Evolutionary conservation across 176 grass and related monocot genomes (phyloP).

Genomic region (Chloris gayana): DNA sequence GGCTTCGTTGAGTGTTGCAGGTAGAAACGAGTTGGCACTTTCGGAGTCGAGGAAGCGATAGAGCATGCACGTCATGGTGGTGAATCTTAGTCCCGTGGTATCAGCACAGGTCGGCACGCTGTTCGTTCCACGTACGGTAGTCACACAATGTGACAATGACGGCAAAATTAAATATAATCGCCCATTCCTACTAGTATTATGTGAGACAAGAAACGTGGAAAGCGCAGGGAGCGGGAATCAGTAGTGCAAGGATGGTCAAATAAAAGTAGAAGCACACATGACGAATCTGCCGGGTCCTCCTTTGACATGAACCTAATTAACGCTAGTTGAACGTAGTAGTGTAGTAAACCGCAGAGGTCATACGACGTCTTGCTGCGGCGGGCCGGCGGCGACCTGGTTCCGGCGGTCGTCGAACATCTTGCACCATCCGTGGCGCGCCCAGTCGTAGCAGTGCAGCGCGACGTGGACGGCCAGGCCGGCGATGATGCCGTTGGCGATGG

Average conservation of each 20-base stretch:
- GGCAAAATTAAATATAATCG: background rate
- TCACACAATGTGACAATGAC: background rate
- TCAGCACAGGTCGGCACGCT: background rate
- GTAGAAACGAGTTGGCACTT: too few relatives aligned
- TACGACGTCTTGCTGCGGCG: slow-evolving; percentile 18
- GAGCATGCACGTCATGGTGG: too few relatives aligned
- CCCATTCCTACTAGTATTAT: background rate
- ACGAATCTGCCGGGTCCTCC: slow-evolving; percentile 1
- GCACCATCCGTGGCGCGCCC: slow-evolving; percentile 22
- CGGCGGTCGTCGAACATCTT: slow-evolving; percentile 40
- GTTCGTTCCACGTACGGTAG: background rate
- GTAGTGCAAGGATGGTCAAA: slow-evolving; percentile 39
- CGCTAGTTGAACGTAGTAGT: background rate
- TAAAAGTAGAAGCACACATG: slow-evolving; percentile 42
- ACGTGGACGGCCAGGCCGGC: slow-evolving; percentile 55
- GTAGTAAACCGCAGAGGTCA: background rate
- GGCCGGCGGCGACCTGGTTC: slow-evolving; percentile 40
- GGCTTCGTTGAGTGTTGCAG: too few relatives aligned
- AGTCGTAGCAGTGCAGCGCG: slow-evolving; percentile 57
- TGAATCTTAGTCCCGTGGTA: too few relatives aligned
- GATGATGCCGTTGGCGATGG: slow-evolving; percentile 81
- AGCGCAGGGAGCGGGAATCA: background rate
- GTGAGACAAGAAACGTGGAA: slow-evolving; percentile 10
- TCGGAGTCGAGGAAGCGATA: too few relatives aligned
- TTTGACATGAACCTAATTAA: background rate